A percentile compares a stretch with the other conserved stretches of the same genome.
Conservation (phyloP, 164 flowering plant genomes). For the Annona cherimola region DNA sequence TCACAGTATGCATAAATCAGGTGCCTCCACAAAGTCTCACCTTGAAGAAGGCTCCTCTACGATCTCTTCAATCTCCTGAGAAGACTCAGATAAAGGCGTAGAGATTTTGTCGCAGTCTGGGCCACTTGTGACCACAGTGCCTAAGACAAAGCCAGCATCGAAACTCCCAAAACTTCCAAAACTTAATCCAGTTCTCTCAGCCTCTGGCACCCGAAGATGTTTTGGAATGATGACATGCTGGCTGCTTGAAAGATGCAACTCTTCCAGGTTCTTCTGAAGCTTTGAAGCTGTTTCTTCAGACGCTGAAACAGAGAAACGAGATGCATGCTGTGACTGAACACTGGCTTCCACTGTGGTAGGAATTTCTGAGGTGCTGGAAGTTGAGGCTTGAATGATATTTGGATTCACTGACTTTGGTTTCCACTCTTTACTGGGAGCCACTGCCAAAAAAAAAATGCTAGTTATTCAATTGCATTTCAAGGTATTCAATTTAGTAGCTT, state of each 20-base stretch:
- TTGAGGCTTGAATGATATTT: slow-evolving; percentile 29
- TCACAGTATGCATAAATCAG: not conserved
- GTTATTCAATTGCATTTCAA: too few species aligned
- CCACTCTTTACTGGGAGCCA: slow-evolving; percentile 73
- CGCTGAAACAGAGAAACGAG: slow-evolving; percentile 22
- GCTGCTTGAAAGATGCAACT: slow-evolving; percentile 41
- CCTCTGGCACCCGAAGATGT: slow-evolving; percentile 85
- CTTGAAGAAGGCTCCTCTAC: slow-evolving; percentile 48
- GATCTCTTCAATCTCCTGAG: slow-evolving; percentile 51
- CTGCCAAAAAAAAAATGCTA: not conserved
- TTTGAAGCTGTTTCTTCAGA: slow-evolving; percentile 38
- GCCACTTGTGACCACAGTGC: slow-evolving; percentile 24
- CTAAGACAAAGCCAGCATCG: slow-evolving; percentile 54
- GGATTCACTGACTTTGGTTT: slow-evolving; percentile 58
- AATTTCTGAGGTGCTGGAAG: slow-evolving; percentile 28
- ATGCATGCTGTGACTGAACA: slow-evolving; percentile 19
- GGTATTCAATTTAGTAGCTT: too few species aligned
- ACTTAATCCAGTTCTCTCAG: slow-evolving; percentile 62
- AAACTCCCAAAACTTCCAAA: slow-evolving; percentile 99
- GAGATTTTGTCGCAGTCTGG: slow-evolving; percentile 50
- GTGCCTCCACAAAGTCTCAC: slow-evolving; percentile 20
- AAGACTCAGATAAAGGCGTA: slow-evolving; percentile 48
- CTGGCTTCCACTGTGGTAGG: slow-evolving; percentile 30
- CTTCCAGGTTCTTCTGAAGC: slow-evolving; percentile 55
- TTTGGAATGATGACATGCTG: slow-evolving; percentile 80